Base-by-base conservation (phyloP, 2,329 filamentous ascomycete species). In the Tolypocladium capitatum region DNA sequence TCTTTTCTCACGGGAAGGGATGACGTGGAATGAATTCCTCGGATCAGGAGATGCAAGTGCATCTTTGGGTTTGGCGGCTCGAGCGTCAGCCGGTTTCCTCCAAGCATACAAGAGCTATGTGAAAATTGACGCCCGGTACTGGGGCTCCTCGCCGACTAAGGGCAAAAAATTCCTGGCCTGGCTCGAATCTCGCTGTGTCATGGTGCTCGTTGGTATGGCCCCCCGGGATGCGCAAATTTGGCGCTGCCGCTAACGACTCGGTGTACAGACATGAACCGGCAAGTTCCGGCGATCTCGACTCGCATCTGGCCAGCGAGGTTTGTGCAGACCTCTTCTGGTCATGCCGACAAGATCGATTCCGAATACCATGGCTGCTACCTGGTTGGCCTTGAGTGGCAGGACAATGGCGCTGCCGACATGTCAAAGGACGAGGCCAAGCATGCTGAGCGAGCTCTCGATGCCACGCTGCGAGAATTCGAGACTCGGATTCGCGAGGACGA, bases 241-340 rank as follows among this genome's bases (percentile, higher is more conserved):
- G 14, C 4, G 71, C 65, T 48, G 28, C 13, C 11, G 16, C 28
- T 34, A 20, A 18, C 28, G n/a, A 43, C 5, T 21, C 13, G 36
- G 11, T n/a, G 21, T 36, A 46, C 49, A 78, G 80, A 83, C 50
- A 63, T 84, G 18, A 66, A 75, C 49, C 71, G 71, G 43, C 70
- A 70, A 13, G 59, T 78, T 16, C 73, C 75, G 0, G 60, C 65
- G 2, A 55, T 83, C 4, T 63, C 73, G 43, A 70, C 75, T 2
- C 71, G 78, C 20, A 76, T 84, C 21, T 84, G 80, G 80, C 80
- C 81, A 2, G 73, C 70, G 7, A 69, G 77, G 10, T 84, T 83
- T 50, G 68, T 74, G 6, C 67, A 69, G 30, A 45, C 52, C 2
- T 48, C 51, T 1, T 48, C 46, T 27, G 51, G 52, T 8, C 48